Percentiles rank a stretch among this genome's conserved stretches.
Conservation (phyloP, 352 stramenopile genomes). For the Phytophthora quininea region DNA sequence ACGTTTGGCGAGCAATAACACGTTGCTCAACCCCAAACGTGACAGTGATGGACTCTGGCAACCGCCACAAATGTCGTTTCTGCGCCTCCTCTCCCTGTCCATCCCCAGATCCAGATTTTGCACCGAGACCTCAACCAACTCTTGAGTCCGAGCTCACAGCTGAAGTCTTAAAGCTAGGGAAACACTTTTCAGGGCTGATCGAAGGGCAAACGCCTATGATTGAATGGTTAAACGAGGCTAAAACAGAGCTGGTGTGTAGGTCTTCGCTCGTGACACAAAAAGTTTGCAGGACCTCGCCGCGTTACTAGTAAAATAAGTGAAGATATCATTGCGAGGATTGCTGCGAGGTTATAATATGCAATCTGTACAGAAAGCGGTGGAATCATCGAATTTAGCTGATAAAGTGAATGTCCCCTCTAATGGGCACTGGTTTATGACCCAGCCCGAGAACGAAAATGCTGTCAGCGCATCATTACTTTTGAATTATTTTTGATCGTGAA, state of each 20-base stretch:
- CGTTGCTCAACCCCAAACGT: too few species aligned
- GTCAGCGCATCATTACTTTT: not conserved
- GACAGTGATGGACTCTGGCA: too few species aligned
- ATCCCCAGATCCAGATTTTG: too few species aligned
- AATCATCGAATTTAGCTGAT: not conserved
- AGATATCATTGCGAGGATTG: not conserved
- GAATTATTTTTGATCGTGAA: not conserved
- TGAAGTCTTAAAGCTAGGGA: too few species aligned
- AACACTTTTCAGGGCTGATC: too few species aligned
- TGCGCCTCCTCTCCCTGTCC: too few species aligned
- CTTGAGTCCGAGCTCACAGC: too few species aligned
- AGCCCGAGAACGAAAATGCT: not conserved
- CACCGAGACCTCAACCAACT: too few species aligned
- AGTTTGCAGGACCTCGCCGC: not conserved
- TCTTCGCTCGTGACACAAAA: not conserved
- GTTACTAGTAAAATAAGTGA: not conserved
- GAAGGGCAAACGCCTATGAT: too few species aligned
- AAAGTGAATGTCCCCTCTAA: not conserved
- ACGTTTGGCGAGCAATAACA: too few species aligned
- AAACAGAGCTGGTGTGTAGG: not conserved
- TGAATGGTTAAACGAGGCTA: not conserved
- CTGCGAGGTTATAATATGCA: not conserved
- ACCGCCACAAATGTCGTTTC: too few species aligned
- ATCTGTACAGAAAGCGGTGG: not conserved
- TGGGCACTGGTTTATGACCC: not conserved